Evolutionary conservation across 1,139 yeast species (phyloP).

Genomic region (Debaryomycetaceae sp.): DNA sequence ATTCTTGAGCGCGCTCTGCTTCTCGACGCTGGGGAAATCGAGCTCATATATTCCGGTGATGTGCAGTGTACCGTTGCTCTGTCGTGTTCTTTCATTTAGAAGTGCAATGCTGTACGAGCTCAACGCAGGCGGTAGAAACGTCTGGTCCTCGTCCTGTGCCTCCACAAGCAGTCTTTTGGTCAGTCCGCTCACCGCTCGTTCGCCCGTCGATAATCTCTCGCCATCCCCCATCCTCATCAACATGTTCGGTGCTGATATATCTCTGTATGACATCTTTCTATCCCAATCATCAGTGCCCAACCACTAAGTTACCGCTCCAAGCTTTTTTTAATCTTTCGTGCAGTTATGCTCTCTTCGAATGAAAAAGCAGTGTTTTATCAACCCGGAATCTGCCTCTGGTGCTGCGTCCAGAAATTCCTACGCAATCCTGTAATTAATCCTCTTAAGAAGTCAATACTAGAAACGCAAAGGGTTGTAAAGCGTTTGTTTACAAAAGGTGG

Average conservation of each 20-base stretch:
- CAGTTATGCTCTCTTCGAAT: background rate
- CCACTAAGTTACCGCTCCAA: background rate
- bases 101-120: constrained; percentile 52
- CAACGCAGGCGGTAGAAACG: constrained; percentile 61
- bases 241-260: constrained; percentile 10
- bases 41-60: constrained; percentile 33
- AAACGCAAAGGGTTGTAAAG: constrained; percentile 1
- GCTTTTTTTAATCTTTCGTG: background rate
- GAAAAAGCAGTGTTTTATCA: too few species aligned
- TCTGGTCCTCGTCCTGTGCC: constrained; percentile 40
- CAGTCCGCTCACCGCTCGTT: background rate
- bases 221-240: background rate
- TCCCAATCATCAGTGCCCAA: constrained; percentile 1
- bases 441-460: too few species aligned
- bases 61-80: constrained; percentile 5
- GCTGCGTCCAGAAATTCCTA: background rate
- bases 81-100: constrained; percentile 22
- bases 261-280: constrained; percentile 10
- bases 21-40: constrained; percentile 27
- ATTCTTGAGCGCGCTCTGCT: constrained; percentile 17
- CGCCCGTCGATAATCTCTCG: constrained; percentile 2
- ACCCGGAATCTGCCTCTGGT: background rate
- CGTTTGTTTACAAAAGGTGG: constrained; percentile 8
- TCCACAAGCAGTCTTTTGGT: constrained; percentile 24
- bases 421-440: background rate